Percentiles rank a stretch among this genome's conserved stretches.
These are phyloP conservation scores for Phytophthora nicotianae DNA, from an alignment of 352 stramenopile genomes.

Conservation along the genomic window DNA sequence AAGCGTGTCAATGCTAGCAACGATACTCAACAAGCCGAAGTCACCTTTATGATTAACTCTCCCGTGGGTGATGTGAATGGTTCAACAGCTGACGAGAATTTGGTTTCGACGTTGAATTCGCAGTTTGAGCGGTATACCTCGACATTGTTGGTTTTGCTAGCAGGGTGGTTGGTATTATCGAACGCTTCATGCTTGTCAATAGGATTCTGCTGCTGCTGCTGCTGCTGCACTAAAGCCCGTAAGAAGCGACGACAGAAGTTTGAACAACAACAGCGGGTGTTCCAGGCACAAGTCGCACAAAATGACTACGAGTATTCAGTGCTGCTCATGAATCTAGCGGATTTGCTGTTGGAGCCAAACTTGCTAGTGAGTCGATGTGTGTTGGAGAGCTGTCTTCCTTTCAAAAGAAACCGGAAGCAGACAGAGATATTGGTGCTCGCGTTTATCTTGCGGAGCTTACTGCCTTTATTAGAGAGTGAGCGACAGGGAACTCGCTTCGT, in stretches of 20 bases:
- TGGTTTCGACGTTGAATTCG: slow-evolving; percentile 30
- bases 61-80: slow-evolving; percentile 5
- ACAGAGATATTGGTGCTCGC: slow-evolving; percentile 20
- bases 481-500: slow-evolving; percentile 53
- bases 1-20: slow-evolving; percentile 29
- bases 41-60: slow-evolving; percentile 42
- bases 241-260: slow-evolving; percentile 46
- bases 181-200: slow-evolving; percentile 54
- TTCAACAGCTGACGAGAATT: slow-evolving; percentile 7
- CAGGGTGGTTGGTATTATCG: slow-evolving; percentile 49
- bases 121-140: slow-evolving; percentile 45
- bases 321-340: slow-evolving; percentile 49
- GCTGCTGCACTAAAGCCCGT: slow-evolving; percentile 45
- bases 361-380: slow-evolving; percentile 38
- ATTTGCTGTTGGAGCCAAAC: slow-evolving; percentile 57
- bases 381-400: slow-evolving; percentile 23
- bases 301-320: slow-evolving; percentile 80
- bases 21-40: slow-evolving; percentile 13
- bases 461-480: slow-evolving; percentile 58
- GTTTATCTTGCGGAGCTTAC: slow-evolving; percentile 44
- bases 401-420: not conserved
- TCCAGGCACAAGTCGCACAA: slow-evolving; percentile 60
- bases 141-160: slow-evolving; percentile 32
- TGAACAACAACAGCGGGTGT: slow-evolving; percentile 39
- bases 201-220: slow-evolving; percentile 71